Conservation (phyloP, 805 yeast species). For the Novakomyces olei region DNA sequence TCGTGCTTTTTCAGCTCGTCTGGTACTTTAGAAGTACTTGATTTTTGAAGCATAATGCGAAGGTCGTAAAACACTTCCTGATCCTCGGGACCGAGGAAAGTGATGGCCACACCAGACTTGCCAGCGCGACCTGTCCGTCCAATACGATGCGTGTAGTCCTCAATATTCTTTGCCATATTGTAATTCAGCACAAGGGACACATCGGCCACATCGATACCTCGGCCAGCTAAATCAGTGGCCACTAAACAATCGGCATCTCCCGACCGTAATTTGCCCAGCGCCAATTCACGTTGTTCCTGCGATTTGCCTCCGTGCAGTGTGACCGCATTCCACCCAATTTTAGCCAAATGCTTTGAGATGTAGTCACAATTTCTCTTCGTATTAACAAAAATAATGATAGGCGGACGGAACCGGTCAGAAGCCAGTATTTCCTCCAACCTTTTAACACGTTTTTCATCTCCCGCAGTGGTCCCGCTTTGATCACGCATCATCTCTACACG, state of each 20-base stretch:
- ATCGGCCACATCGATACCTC: slow-evolving; percentile 83
- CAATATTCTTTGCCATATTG: slow-evolving; percentile 59
- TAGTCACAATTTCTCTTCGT: slow-evolving; percentile 51
- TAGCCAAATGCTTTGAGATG: slow-evolving; percentile 29
- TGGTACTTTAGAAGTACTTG: slow-evolving; percentile 20
- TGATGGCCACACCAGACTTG: slow-evolving; percentile 46
- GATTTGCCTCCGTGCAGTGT: slow-evolving; percentile 70
- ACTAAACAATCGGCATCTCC: slow-evolving; percentile 42
- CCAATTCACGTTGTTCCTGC: slow-evolving; percentile 68
- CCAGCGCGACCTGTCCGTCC: slow-evolving; percentile 98
- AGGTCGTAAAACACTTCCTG: slow-evolving; percentile 27
- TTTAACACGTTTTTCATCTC: slow-evolving; percentile 25
- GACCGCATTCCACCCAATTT: slow-evolving; percentile 28
- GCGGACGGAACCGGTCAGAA: slow-evolving; percentile 21
- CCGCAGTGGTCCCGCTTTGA: no score
- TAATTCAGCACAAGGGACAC: slow-evolving; percentile 70
- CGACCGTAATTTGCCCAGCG: slow-evolving; percentile 35
- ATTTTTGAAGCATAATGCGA: slow-evolving; percentile 25
- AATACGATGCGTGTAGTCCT: slow-evolving; percentile 74
- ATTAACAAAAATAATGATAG: slow-evolving; percentile 65
- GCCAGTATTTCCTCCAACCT: slow-evolving; percentile 22
- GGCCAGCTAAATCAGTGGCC: slow-evolving; percentile 89
- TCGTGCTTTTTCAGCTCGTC: slow-evolving; percentile 17
- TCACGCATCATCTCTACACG: slow-evolving; percentile 28
- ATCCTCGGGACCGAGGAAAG: slow-evolving; percentile 45